Evolutionary conservation across 345 rosid species (phyloP), one percentile per base, ranked within the genome.

Genomic region (Rhodamnia rubescens): DNA sequence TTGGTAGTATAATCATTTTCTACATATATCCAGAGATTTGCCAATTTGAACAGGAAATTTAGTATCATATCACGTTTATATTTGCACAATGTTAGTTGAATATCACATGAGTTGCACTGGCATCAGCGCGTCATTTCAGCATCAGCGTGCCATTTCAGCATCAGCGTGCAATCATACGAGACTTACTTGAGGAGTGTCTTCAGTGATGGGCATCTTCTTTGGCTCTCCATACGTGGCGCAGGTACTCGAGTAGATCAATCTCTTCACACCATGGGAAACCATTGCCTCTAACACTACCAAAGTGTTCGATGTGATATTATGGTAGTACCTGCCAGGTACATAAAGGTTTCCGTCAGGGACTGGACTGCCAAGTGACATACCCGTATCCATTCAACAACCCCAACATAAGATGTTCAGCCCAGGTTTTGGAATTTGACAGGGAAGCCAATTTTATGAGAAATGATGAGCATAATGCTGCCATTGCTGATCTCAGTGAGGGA

Each of bases 161-260:
- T 69, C 78, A 69, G 47, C 47, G 1, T 32, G n/a, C n/a, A n/a
- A n/a, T n/a, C n/a, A n/a, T n/a, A n/a, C n/a, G n/a, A n/a, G n/a
- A n/a, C 78, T 69, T 36, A 94, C 99, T 98, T 95, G 99, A 15
- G 93, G 94, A 84, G 99, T 97, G 53, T 87, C 93, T 93, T 97
- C 99, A 81, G 92, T 90, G 74, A 96, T 97, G 55, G 99, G 99
- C 99, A 97, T 97, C 90, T 93, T 93, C 50, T 93, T 94, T 86
- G 99, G 99, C 87, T 97, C 99, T 83, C 99, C 99, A 84, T 97
- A 97, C 27, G 99, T 97, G 49, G 99, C 99, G 82, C 99, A 97
- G 53, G 99, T 97, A 87, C 99, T 97, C 53, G 99, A 97, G 90
- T 97, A 97, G 87, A 97, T 97, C 90, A 97, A 89, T 75, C 96